Evolutionary conservation across 75 land plant genomes (phyloP).

Genomic region (Adiantum capillusveneris): DNA sequence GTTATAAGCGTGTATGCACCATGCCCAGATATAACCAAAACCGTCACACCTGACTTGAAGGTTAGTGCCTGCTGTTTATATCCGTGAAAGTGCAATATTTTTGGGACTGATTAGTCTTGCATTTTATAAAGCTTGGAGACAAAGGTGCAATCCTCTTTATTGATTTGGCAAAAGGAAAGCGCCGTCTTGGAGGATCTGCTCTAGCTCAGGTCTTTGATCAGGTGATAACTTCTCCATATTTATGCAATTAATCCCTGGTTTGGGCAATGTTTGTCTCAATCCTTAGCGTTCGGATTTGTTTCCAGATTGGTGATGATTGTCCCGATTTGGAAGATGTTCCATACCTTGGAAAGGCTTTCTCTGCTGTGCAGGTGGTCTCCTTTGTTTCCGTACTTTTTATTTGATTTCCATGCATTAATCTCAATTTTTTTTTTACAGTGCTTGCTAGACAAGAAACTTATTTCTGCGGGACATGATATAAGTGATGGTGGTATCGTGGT

Average conservation of each 20-base stretch:
- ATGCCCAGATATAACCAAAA: constrained; percentile 87
- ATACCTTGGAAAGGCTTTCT: constrained; percentile 64
- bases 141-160: constrained; percentile 79
- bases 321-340: constrained; percentile 87
- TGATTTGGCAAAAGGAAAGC: constrained; percentile 73
- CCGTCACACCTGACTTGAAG: constrained; percentile 93
- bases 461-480: constrained; percentile 94
- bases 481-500: constrained; percentile 92
- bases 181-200: constrained; percentile 88
- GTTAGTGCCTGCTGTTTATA: no score
- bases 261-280: no score
- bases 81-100: no score
- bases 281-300: neutral
- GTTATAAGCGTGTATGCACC: constrained; percentile 93
- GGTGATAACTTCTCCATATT: constrained; percentile 7
- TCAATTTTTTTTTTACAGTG: constrained; percentile 22
- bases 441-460: constrained; percentile 43
- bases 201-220: constrained; percentile 84
- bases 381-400: no score
- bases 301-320: constrained; percentile 59
- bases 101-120: neutral
- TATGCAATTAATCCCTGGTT: no score
- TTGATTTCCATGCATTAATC: neutral
- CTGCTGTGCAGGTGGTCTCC: constrained; percentile 46
- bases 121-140: constrained; percentile 48